phyloP scores from a whole-genome alignment of 352 stramenopile species.

The Blastocystis sp. region DNA sequence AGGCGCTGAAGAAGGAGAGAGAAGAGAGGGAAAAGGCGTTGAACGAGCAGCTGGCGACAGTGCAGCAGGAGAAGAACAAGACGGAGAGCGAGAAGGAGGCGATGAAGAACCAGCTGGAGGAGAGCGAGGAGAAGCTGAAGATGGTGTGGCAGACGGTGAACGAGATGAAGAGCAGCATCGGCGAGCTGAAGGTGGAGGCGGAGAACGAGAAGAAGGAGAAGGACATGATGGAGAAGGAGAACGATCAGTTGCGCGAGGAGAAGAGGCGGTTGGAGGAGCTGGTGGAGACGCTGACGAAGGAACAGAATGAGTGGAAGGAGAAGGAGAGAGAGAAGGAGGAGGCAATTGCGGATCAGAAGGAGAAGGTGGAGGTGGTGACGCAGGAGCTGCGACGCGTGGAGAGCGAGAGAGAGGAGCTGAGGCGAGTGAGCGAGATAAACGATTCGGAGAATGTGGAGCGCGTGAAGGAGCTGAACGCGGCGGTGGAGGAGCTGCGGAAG shows the following conservation, averaged over 20 bases:
- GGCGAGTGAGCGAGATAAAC: not conserved
- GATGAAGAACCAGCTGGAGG: not conserved
- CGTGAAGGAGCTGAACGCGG: not conserved
- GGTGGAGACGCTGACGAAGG: not conserved
- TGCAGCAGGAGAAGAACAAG: not conserved
- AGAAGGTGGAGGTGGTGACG: not conserved
- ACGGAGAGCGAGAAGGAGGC: not conserved
- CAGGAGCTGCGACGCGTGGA: not conserved
- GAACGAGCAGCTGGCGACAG: not conserved
- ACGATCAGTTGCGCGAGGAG: not conserved
- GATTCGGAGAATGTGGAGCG: not conserved
- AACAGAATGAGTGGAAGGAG: not conserved
- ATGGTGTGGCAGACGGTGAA: not conserved
- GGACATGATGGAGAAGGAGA: not conserved
- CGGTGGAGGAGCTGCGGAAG: not conserved
- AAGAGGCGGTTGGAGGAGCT: not conserved
- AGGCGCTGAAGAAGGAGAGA: not conserved
- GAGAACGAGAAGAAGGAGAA: not conserved
- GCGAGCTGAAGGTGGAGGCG: not conserved
- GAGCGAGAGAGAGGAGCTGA: not conserved
- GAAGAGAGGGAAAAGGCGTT: constrained; percentile 11
- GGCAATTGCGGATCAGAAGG: not conserved
- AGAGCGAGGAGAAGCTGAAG: not conserved
- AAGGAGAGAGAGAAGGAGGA: not conserved
- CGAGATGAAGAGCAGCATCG: not conserved